phyloP scores from a whole-genome alignment of 2,329 filamentous ascomycete species.

The Trichoderma hamatum region DNA sequence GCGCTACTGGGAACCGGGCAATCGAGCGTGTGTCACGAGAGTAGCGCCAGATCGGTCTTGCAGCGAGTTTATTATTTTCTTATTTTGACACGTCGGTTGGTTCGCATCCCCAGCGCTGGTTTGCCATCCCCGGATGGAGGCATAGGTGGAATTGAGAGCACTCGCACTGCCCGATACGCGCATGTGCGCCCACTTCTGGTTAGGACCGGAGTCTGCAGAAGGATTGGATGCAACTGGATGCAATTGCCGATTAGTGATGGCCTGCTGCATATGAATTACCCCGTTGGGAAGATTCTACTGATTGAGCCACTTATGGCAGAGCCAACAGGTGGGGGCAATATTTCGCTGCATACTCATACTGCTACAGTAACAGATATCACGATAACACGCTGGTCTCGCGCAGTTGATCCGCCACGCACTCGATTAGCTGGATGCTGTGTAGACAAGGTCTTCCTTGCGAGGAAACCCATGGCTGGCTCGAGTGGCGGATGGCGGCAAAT shows the following conservation, averaged over 20 bases:
- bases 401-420: background rate
- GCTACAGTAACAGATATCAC: too few species aligned
- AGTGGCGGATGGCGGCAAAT: constrained; percentile 1
- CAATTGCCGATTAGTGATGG: background rate
- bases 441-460: constrained; percentile 16
- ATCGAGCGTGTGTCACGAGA: background rate
- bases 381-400: background rate
- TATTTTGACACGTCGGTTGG: background rate
- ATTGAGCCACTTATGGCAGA: background rate
- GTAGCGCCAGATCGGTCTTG: constrained; percentile 11
- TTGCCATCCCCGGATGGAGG: background rate
- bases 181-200: background rate
- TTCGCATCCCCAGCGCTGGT: background rate
- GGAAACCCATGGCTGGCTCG: background rate
- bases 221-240: background rate
- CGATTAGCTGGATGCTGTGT: background rate
- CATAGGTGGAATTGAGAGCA: background rate
- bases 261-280: background rate
- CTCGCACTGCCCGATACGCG: background rate
- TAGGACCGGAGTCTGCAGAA: background rate
- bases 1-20: constrained; percentile 6
- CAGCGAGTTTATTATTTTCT: constrained; percentile 18
- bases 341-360: background rate
- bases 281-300: background rate
- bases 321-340: background rate